Conservation (phyloP, 73 alveolate species). For the Paramecium sonneborni region DNA sequence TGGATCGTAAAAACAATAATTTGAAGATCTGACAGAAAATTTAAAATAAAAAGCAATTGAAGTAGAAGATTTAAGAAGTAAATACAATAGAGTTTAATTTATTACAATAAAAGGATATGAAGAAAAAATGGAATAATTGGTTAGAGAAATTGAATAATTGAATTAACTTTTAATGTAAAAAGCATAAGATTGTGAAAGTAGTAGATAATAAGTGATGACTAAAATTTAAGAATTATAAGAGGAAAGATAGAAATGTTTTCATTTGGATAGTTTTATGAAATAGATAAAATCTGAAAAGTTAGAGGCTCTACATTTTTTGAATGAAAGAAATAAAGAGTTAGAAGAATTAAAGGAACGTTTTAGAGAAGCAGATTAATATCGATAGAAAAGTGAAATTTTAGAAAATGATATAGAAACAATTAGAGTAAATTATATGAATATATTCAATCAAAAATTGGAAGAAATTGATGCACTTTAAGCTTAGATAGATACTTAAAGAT, state of each 20-base stretch:
- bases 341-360: constrained; percentile 29
- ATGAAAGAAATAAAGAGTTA: constrained; percentile 28
- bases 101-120: constrained; percentile 36
- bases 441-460: constrained; percentile 22
- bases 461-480: constrained; percentile 1
- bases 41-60: constrained; percentile 24
- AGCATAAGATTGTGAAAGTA: constrained; percentile 29
- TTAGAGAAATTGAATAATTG: neutral
- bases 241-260: constrained; percentile 50
- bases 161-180: neutral
- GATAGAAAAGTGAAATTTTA: neutral
- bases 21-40: constrained; percentile 22
- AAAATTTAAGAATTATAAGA: constrained; percentile 44
- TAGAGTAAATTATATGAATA: neutral
- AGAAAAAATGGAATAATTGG: constrained; percentile 30
- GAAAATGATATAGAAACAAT: constrained; percentile 45
- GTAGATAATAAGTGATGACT: neutral
- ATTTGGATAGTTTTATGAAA: constrained; percentile 25
- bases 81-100: constrained; percentile 36
- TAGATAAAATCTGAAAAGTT: constrained; percentile 35
- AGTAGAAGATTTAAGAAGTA: constrained; percentile 15
- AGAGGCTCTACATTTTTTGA: constrained; percentile 42
- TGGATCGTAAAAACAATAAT: neutral
- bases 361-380: constrained; percentile 23
- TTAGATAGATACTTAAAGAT: constrained; percentile 14